Conservation (phyloP, 1,284 basidiomycete genomes). For the Marasmius tenuissimus region DNA sequence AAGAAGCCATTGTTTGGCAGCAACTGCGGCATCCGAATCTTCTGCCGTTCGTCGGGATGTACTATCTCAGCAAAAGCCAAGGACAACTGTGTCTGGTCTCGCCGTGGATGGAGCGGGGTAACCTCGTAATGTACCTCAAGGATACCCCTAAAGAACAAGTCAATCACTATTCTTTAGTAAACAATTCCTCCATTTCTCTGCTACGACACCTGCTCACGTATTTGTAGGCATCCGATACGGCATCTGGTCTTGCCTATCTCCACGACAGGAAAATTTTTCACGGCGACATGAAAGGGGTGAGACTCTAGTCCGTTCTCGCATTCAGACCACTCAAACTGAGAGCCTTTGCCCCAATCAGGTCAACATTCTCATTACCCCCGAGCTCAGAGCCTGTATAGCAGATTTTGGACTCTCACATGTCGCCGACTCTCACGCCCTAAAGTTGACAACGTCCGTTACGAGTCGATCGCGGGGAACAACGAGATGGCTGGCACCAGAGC, state of each 20-base stretch:
- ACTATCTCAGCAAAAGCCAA: no score
- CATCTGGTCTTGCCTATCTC: conserved; percentile 31
- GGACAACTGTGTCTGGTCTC: no score
- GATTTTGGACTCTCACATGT: conserved; percentile 34
- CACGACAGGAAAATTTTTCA: conserved; percentile 33
- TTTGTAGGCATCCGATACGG: conserved; percentile 26
- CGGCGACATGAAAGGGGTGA: conserved; percentile 37
- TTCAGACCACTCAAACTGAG: not conserved
- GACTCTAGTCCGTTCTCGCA: conserved; percentile 9
- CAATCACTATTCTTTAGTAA: conserved; percentile 23
- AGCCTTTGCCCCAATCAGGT: not conserved
- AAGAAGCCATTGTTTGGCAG: no score
- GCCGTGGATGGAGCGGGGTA: no score
- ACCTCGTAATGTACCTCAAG: conserved; percentile 26
- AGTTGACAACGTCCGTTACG: not conserved
- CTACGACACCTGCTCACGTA: no score
- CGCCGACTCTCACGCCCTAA: conserved; percentile 11
- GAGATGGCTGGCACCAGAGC: conserved; percentile 25
- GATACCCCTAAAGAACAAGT: conserved; percentile 7
- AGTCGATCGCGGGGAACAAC: conserved; percentile 15
- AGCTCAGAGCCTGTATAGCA: conserved; percentile 27
- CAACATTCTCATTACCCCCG: conserved; percentile 23
- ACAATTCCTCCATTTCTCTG: not conserved
- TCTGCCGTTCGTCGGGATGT: no score
- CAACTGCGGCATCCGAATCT: no score